phyloP scores from a whole-genome alignment of 306 rosid species.

The Lathyrus oleraceus region DNA sequence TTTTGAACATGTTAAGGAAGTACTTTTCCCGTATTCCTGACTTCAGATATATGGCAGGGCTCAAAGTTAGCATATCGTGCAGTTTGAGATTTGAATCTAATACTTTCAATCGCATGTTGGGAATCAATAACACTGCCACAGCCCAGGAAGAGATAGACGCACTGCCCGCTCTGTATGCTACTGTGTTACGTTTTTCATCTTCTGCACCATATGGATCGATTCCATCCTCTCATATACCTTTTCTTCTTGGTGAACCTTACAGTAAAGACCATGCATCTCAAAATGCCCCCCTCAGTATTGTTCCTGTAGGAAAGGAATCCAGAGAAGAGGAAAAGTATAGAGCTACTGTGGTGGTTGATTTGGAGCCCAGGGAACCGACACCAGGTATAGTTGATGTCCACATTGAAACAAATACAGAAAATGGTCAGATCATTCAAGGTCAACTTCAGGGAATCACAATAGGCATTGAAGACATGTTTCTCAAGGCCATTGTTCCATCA shows the following conservation, averaged over 20 bases:
- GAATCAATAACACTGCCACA: constrained; percentile 45
- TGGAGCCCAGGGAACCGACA: constrained; percentile 95
- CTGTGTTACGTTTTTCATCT: constrained; percentile 75
- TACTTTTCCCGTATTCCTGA: constrained; percentile 93
- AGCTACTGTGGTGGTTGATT: constrained; percentile 62
- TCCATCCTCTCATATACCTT: constrained; percentile 76
- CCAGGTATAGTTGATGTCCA: constrained; percentile 81
- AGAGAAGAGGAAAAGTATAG: constrained; percentile 57
- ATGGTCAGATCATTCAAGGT: constrained; percentile 76
- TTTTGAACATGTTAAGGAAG: constrained; percentile 64
- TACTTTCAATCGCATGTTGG: constrained; percentile 63
- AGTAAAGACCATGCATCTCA: constrained; percentile 44
- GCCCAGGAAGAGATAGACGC: constrained; percentile 53
- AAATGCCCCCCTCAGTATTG: constrained; percentile 63
- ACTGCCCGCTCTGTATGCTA: constrained; percentile 91
- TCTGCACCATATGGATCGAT: constrained; percentile 86
- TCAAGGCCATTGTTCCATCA: constrained; percentile 66
- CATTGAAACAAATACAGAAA: constrained; percentile 83
- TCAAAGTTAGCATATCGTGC: constrained; percentile 71
- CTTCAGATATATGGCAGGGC: constrained; percentile 80
- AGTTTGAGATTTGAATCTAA: constrained; percentile 73
- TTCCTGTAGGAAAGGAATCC: constrained; percentile 59
- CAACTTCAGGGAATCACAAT: constrained; percentile 76
- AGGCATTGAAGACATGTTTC: constrained; percentile 98
- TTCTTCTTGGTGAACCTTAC: constrained; percentile 84